Evolutionary conservation across 768 basidiomycete genomes (phyloP).

Genomic region (Coprinopsis sp.): DNA sequence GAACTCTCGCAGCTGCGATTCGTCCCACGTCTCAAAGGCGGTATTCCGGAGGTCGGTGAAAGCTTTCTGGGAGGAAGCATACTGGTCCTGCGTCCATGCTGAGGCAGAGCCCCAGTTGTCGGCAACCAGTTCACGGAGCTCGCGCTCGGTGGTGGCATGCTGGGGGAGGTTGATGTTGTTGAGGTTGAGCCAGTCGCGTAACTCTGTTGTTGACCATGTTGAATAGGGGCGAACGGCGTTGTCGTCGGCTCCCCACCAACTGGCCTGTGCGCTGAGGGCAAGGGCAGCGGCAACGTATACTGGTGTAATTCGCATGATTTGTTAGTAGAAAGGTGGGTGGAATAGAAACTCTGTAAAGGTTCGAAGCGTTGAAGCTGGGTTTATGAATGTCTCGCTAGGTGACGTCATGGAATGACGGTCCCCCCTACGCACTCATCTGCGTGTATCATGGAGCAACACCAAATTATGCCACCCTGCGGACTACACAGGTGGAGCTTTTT

Average conservation of each 20-base stretch:
- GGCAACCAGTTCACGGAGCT: constrained; percentile 46
- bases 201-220: constrained; percentile 60
- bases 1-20: constrained; percentile 75
- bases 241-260: constrained; percentile 46
- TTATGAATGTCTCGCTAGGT: constrained; percentile 7
- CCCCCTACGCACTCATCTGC: constrained; percentile 6
- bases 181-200: constrained; percentile 64
- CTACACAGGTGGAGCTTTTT: no score
- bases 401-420: constrained; percentile 12
- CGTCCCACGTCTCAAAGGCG: constrained; percentile 80
- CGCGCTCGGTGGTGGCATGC: constrained; percentile 35
- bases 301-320: constrained; percentile 5
- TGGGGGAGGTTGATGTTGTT: constrained; percentile 56
- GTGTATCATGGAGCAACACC: not conserved
- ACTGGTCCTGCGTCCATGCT: constrained; percentile 62
- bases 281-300: constrained; percentile 16
- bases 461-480: no score
- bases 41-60: constrained; percentile 57
- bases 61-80: constrained; percentile 54
- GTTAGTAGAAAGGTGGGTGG: no score
- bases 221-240: constrained; percentile 27
- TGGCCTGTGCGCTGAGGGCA: constrained; percentile 37
- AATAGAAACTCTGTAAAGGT: not conserved
- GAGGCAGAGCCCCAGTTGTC: constrained; percentile 55
- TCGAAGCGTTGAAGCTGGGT: not conserved